Evolutionary conservation across 2,329 filamentous ascomycete genomes (phyloP).

Genomic region (Gnomoniopsis sp.): DNA sequence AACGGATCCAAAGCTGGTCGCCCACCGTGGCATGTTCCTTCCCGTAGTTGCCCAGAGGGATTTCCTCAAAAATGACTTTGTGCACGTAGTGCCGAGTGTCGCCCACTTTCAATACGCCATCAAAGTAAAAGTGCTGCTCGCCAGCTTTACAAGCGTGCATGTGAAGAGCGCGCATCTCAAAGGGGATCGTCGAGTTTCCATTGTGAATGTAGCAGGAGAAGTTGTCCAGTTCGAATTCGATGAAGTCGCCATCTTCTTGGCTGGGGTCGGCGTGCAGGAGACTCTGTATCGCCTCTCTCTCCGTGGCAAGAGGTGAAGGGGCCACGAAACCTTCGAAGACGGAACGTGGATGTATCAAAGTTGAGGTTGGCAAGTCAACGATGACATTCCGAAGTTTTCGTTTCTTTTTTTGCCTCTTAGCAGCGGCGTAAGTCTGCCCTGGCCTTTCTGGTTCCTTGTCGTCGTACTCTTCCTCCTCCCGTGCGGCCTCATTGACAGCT

Average conservation of each 20-base stretch:
- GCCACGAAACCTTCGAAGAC: slow-evolving; percentile 25
- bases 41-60: slow-evolving; percentile 67
- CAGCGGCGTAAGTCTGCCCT: neutral
- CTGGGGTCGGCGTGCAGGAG: slow-evolving; percentile 24
- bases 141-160: slow-evolving; percentile 39
- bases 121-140: slow-evolving; percentile 47
- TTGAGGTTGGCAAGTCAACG: slow-evolving; percentile 25
- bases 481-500: neutral
- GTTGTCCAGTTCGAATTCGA: slow-evolving; percentile 51
- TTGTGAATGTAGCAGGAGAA: slow-evolving; percentile 55
- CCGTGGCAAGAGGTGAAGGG: slow-evolving; percentile 23
- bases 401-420: neutral
- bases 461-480: neutral
- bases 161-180: slow-evolving; percentile 55
- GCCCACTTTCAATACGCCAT: slow-evolving; percentile 54
- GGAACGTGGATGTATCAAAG: slow-evolving; percentile 26
- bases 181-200: slow-evolving; percentile 25
- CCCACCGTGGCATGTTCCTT: slow-evolving; percentile 41
- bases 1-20: slow-evolving; percentile 62
- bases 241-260: slow-evolving; percentile 26
- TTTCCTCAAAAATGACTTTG: slow-evolving; percentile 49
- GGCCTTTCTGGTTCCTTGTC: neutral
- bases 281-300: slow-evolving; percentile 29
- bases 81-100: slow-evolving; percentile 47
- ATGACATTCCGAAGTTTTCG: slow-evolving; percentile 13